Evolutionary conservation across 2,329 filamentous ascomycete genomes (phyloP), one percentile per base, ranked within the genome.

Genomic region (Emericellopsis cladophorae): DNA sequence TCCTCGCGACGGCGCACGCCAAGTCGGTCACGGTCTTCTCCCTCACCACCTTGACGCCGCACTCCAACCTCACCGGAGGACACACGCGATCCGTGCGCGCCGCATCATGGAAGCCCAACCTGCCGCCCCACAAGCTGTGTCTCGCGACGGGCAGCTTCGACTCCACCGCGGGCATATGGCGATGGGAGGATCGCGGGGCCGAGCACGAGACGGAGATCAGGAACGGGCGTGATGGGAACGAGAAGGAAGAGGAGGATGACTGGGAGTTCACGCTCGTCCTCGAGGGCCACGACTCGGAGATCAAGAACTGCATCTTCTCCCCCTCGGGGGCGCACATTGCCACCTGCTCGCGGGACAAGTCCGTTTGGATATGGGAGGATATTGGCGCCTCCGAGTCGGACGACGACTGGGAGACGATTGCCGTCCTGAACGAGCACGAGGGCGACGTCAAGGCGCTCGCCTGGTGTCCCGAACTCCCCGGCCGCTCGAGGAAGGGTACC

Each of bases 351-450:
- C 75, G 92, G 38, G 92, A 98, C 59, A 96, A 96, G 66, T 84
- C 78, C 14, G 86, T 96, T 15, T 98, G 92, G 92, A 86, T 98
- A 51, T 98, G 92, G 92, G 92, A 98, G 62, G 92, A 96, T 58
- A 75, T 95, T 41, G 75, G 76, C 32, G 63, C 64, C 8, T 64
- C 66, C 42, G 81, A 84, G 49, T 84, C 81, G 14, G 89, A 94
- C 42, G 90, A 95, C 58, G 92, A 96, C 57, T 96, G 89, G 67
- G 92, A 98, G 70, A 96, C 92, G 2, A 80, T 96, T 14, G 92
- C 90, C 0, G 90, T 96, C 40, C 71, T 96, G 53, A 87, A 85
- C 61, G 92, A 96, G 62, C 92, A 98, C 58, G 84, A 89, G 37
- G 89, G 85, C 18, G 92, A 98, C 61, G 89, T 98, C 49, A 98